Evolutionary conservation across 148 eudicot genomes (phyloP).

Genomic region (Selenicereus undatus): DNA sequence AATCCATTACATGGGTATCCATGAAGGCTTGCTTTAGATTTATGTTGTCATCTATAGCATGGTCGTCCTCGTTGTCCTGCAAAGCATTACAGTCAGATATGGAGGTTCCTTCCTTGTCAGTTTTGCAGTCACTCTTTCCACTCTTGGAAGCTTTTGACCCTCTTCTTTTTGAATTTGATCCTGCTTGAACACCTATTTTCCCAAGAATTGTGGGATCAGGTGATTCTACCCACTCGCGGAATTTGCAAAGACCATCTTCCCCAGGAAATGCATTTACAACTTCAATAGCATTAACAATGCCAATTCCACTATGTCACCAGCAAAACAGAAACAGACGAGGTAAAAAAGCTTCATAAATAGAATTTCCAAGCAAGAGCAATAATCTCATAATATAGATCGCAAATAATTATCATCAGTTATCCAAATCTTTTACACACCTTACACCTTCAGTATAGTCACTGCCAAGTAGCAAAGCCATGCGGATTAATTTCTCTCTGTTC

Average conservation of each 20-base stretch:
- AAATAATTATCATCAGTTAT: background rate
- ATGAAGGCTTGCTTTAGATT: conserved; percentile 57
- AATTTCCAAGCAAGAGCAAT: background rate
- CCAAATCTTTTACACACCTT: conserved; percentile 42
- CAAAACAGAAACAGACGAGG: background rate
- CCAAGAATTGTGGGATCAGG: conserved; percentile 94
- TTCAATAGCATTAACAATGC: conserved; percentile 98
- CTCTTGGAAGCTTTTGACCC: conserved; percentile 37
- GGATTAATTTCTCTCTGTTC: conserved; percentile 70
- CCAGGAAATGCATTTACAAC: conserved; percentile 96
- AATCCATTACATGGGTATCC: conserved; percentile 74
- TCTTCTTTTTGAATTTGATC: conserved; percentile 41
- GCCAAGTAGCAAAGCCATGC: conserved; percentile 94
- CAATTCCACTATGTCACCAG: conserved; percentile 70
- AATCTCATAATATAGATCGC: background rate
- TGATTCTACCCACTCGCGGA: conserved; percentile 95
- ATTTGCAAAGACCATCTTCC: conserved; percentile 73
- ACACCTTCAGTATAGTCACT: conserved; percentile 99
- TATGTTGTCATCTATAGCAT: conserved; percentile 26
- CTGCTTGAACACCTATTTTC: conserved; percentile 41
- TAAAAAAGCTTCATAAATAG: background rate
- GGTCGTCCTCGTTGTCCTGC: conserved; percentile 22
- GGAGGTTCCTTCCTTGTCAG: conserved; percentile 34
- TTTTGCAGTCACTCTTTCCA: conserved; percentile 21
- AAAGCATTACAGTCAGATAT: conserved; percentile 24